Conservation (phyloP, 208 protist genomes). For the Leishmania amazonensis region DNA sequence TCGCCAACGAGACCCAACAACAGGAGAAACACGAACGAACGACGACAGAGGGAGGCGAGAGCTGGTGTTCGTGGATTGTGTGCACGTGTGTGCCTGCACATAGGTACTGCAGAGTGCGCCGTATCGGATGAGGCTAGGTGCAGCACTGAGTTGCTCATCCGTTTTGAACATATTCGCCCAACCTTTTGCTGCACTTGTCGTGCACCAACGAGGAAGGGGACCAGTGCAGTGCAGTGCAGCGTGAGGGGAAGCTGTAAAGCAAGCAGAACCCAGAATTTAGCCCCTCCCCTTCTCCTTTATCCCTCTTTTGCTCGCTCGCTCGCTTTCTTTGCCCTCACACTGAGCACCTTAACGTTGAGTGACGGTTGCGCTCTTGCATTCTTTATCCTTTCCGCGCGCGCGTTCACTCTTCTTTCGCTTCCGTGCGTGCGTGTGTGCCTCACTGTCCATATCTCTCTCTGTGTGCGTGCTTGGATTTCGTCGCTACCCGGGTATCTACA, state of each 20-base stretch:
- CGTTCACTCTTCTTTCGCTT: not conserved
- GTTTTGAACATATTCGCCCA: not conserved
- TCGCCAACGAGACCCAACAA: not conserved
- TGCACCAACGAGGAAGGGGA: not conserved
- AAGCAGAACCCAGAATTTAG: no score
- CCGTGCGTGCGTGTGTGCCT: not conserved
- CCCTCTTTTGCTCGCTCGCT: no score
- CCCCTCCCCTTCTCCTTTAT: not conserved
- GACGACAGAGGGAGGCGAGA: not conserved
- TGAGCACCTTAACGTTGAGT: not conserved
- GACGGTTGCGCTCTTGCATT: not conserved
- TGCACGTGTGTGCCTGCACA: not conserved
- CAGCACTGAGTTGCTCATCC: not conserved
- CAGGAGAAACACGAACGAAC: not conserved
- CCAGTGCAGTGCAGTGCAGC: not conserved
- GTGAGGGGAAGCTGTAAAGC: not conserved
- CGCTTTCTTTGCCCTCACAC: slow-evolving; percentile 14
- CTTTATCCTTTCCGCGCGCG: not conserved
- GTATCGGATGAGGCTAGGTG: not conserved
- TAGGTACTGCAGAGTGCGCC: not conserved
- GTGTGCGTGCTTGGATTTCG: not conserved
- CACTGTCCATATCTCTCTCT: not conserved
- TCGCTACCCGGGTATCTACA: not conserved
- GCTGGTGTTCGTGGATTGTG: not conserved
- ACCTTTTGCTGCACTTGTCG: not conserved